Evolutionary conservation across 768 basidiomycete species (phyloP).

Genomic region (Tephrocybe sp.): DNA sequence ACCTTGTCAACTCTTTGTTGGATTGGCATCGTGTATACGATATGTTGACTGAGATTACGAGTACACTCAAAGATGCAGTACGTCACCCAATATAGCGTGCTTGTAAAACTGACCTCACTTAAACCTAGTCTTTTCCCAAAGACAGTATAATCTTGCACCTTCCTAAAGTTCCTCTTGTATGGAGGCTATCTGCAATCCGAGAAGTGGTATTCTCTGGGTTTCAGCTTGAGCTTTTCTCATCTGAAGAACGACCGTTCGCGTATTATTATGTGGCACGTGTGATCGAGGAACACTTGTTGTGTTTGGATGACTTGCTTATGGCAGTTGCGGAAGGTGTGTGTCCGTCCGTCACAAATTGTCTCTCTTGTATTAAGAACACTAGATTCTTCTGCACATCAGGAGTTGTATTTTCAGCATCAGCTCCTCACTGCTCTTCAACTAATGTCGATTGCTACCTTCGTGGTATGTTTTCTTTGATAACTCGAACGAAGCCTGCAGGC

Average conservation of each 20-base stretch:
- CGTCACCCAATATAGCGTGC: conserved; percentile 5
- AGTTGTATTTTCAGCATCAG: conserved; percentile 49
- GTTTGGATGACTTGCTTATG: conserved; percentile 47
- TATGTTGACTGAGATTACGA: conserved; percentile 32
- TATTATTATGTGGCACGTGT: conserved; percentile 73
- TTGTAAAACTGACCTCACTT: neutral
- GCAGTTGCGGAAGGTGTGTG: conserved; percentile 39
- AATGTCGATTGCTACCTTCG: conserved; percentile 52
- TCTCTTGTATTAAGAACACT: neutral
- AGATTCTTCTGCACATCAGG: conserved; percentile 42
- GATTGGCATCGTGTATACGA: conserved; percentile 72
- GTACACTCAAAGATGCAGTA: conserved; percentile 30
- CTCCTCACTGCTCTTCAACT: conserved; percentile 59
- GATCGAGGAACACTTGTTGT: conserved; percentile 53
- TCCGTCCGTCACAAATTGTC: neutral
- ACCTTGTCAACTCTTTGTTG: conserved; percentile 59
- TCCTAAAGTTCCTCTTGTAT: conserved; percentile 50
- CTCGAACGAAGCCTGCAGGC: neutral
- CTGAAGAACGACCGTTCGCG: conserved; percentile 68
- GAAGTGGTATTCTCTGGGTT: conserved; percentile 77
- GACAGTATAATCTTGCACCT: conserved; percentile 39
- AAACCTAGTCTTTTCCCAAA: conserved; percentile 27
- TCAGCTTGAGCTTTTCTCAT: conserved; percentile 70
- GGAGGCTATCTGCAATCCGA: conserved; percentile 58
- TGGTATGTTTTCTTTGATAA: conserved; percentile 36